Evolutionary conservation across 148 eudicot species (phyloP).

Genomic region (Vaccinium darrowii): DNA sequence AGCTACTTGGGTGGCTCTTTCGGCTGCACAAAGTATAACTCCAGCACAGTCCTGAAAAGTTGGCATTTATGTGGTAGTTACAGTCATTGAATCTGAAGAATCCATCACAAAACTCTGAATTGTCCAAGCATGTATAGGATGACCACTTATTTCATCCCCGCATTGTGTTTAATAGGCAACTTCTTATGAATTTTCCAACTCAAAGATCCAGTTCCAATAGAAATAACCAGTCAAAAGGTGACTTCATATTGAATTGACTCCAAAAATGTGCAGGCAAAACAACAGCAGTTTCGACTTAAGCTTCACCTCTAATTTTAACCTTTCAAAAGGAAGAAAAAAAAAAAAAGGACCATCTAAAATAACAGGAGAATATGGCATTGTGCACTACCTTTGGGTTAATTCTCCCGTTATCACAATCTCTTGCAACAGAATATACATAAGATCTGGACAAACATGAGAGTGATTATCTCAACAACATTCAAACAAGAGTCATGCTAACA

Average conservation of each 20-base stretch:
- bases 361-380: neutral
- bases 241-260: neutral
- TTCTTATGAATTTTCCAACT: neutral
- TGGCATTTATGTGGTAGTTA: neutral
- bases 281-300: neutral
- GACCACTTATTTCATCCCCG: neutral
- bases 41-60: conserved; percentile 88
- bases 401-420: conserved; percentile 82
- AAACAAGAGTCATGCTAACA: neutral
- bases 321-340: neutral
- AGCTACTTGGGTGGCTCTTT: conserved; percentile 99
- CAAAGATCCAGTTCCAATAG: neutral
- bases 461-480: neutral
- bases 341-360: neutral
- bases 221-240: neutral
- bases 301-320: neutral
- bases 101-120: neutral
- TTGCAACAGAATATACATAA: conserved; percentile 91
- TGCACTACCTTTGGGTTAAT: conserved; percentile 68
- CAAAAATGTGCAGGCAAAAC: neutral
- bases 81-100: neutral
- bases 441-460: conserved; percentile 52
- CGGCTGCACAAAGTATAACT: conserved; percentile 85
- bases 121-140: neutral
- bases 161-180: neutral